Base-by-base conservation (phyloP, 2,329 filamentous ascomycete genomes). In the Pseudocercospora fuligena region DNA sequence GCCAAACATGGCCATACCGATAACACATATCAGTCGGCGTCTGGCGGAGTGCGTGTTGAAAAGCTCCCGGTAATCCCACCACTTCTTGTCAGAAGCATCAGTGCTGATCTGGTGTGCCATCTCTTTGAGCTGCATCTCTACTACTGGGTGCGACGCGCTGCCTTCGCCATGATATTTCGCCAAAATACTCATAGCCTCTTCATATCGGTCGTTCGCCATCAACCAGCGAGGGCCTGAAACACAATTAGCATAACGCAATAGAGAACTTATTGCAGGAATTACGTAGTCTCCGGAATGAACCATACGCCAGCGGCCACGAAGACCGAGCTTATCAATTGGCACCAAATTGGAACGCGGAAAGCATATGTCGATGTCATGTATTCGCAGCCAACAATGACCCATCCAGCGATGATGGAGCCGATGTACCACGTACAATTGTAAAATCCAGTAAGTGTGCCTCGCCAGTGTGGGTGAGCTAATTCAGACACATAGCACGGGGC, bases 181-280 rank as follows among this genome's bases (percentile, higher is more conserved):
- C 16, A 58, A 31, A 9, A 58, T 40, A 11, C 71, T 70, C 36
- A 71, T 66, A 0, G 86, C 87, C 71, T 89, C 83, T 23, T 88
- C 86, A 7, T 81, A 78, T n/a, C 84, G 82, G 54, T 86, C 84
- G 46, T 86, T 82, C 47, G 81, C 79, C 27, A 87, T 82, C 9
- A 88, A 79, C 86, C 86, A 89, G 68, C 87, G 80, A 1, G 87
- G 87, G 0, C 85, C 87, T 70, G 23, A 19, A 23, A n/a, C 16
- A 43, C 36, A 33, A 25, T 58, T 8, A 58, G 56, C n/a, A 58
- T 21, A 5, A 16, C n/a, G 1, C 29, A 23, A 3, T 27, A 16
- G 33, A 21, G 31, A 7, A 43, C 5, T 2, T n/a, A 19, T 21
- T 16, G 12, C 3, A 19, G 33, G 25, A 40, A 1, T 36, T 25